Evolutionary conservation across 208 protist genomes (phyloP), one percentile per base, ranked within the genome.

Genomic region (Leishmania martiniquensis): DNA sequence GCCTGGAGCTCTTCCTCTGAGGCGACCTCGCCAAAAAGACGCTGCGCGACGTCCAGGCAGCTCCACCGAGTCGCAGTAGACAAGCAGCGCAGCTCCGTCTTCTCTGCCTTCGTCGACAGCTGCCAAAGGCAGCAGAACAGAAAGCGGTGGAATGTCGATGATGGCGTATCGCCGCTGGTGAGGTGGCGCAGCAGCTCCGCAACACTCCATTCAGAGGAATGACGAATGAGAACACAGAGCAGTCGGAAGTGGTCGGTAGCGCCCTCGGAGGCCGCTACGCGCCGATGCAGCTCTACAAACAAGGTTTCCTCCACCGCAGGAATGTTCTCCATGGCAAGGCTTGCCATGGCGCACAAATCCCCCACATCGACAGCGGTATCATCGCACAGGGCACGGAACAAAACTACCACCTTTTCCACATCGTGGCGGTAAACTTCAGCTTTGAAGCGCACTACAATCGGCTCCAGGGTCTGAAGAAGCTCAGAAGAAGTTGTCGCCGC

Each of bases 381-480:
- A 34, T 69, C 60, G 63, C 54, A 75, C 0, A 78, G 32, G 15
- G 32, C 13, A 22, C 45, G 29, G 22, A 78, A 76, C 9, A 84
- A 32, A 5, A 25, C 10, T 12, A 66, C 9, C 13, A 83, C 47
- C 42, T 78, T 67, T 0, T 55, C 76, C 4, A 45, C 51, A 47
- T 10, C 37, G 29, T 77, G 51, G 22, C 66, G 77, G 39, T 66
- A 60, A 22, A 79, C 69, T 42, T 81, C 51, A 0, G 83, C 81
- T 10, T 72, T 57, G 20, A 88, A 55, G 34, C 77, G 77, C 29
- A 85, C 54, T 0, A 87, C 60, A 10, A 87, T 60, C 0, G 85
- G 78, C 78, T 92, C 88, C 15, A 83, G 25, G 29, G 80, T 81
- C 47, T 74, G 66, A 2, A 92, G 57, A n/a, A 82, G 65, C 2